phyloP scores from a whole-genome alignment of 179 eudicot genomes.

The Beta lomatogona region DNA sequence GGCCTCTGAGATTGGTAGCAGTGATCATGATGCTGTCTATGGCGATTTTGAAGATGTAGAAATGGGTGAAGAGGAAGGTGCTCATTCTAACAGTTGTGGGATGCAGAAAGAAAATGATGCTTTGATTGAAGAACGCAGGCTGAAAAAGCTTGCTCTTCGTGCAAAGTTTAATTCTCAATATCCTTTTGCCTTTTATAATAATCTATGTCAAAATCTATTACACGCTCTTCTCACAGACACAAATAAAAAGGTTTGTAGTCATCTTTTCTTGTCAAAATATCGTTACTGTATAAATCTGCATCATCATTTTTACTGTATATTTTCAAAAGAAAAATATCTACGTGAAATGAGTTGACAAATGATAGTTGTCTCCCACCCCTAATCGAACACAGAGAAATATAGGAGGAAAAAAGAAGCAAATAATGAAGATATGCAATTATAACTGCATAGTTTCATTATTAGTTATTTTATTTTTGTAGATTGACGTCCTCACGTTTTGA shows the following conservation, averaged over 20 bases:
- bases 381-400: no score
- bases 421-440: no score
- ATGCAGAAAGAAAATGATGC: slow-evolving; percentile 38
- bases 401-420: no score
- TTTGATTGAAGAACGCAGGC: slow-evolving; percentile 55
- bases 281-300: neutral
- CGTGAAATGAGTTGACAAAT: neutral
- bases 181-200: slow-evolving; percentile 50
- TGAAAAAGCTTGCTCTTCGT: slow-evolving; percentile 89
- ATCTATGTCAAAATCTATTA: neutral
- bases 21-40: slow-evolving; percentile 49
- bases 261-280: neutral
- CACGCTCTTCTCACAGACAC: neutral
- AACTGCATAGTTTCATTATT: no score
- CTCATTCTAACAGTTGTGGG: slow-evolving; percentile 22
- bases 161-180: slow-evolving; percentile 94
- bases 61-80: slow-evolving; percentile 60
- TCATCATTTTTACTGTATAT: neutral
- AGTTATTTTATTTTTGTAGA: no score
- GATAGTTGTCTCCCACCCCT: neutral
- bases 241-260: neutral
- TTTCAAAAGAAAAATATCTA: neutral
- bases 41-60: slow-evolving; percentile 97
- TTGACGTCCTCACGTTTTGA: slow-evolving; percentile 31
- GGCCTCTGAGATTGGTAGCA: slow-evolving; percentile 39